Conservation (phyloP, 257 asterid species). For the Salvia hispanica region DNA sequence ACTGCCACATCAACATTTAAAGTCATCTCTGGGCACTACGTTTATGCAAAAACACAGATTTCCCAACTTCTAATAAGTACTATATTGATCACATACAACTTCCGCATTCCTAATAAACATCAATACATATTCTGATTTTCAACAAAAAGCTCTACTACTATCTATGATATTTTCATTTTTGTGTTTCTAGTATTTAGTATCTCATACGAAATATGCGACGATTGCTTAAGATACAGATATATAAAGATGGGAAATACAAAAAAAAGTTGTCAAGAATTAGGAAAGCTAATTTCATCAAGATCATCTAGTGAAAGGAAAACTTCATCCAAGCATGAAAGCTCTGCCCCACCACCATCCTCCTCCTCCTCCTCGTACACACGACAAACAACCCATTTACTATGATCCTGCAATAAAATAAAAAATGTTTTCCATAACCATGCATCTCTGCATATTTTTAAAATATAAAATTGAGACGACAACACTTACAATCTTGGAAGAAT, state of each 20-base stretch:
- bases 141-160: slow-evolving; percentile 13
- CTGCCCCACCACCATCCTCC: slow-evolving; percentile 51
- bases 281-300: slow-evolving; percentile 77
- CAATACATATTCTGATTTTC: slow-evolving; percentile 8
- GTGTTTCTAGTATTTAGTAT: neutral
- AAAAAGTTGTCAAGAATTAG: slow-evolving; percentile 27
- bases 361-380: slow-evolving; percentile 61
- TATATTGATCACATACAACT: slow-evolving; percentile 9
- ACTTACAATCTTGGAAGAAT: slow-evolving; percentile 62
- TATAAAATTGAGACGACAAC: neutral
- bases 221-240: too few species aligned
- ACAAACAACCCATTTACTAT: slow-evolving; percentile 83
- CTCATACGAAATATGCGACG: too few species aligned
- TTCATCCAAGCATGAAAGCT: slow-evolving; percentile 94
- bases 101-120: slow-evolving; percentile 11
- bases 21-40: neutral
- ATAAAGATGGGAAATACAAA: too few species aligned
- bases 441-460: neutral
- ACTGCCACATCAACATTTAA: slow-evolving; percentile 17
- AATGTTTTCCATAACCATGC: too few species aligned
- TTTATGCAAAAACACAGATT: slow-evolving; percentile 15
- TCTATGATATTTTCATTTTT: slow-evolving; percentile 2
- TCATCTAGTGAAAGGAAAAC: slow-evolving; percentile 82
- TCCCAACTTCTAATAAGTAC: neutral
- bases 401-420: slow-evolving; percentile 48